Conservation (phyloP, 2,329 filamentous ascomycete species). For the Dactylellina haptotyla region DNA sequence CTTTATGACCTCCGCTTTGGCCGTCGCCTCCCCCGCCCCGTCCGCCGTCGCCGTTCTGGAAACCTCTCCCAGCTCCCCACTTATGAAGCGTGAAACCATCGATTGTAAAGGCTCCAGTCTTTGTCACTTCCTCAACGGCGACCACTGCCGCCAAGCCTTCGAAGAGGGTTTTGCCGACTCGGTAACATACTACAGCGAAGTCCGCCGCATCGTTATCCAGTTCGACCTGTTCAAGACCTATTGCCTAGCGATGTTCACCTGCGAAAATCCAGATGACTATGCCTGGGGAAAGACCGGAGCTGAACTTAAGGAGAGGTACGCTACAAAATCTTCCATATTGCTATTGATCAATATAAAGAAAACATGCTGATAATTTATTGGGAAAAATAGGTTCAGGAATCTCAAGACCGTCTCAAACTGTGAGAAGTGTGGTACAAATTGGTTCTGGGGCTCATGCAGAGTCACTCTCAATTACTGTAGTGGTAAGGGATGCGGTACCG, state of each 20-base stretch:
- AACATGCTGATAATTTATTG: background rate
- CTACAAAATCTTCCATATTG: background rate
- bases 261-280: constrained; percentile 25
- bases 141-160: constrained; percentile 12
- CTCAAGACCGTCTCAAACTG: constrained; percentile 4
- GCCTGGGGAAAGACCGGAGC: constrained; percentile 3
- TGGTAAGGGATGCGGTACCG: background rate
- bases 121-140: background rate
- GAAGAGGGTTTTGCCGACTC: constrained; percentile 6
- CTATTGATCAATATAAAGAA: background rate
- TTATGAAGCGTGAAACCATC: constrained; percentile 17
- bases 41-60: background rate
- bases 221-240: background rate
- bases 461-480: constrained; percentile 23
- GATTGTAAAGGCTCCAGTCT: constrained; percentile 32
- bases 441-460: constrained; percentile 28
- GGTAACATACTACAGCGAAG: constrained; percentile 21
- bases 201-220: constrained; percentile 1
- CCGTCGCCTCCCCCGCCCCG: background rate
- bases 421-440: constrained; percentile 21
- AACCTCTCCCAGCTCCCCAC: background rate
- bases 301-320: constrained; percentile 13
- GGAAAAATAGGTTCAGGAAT: constrained; percentile 2
- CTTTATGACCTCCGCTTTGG: background rate
- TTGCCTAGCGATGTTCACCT: constrained; percentile 16